Evolutionary conservation across 257 asterid species (phyloP).

Genomic region (Haberlea rhodopensis): DNA sequence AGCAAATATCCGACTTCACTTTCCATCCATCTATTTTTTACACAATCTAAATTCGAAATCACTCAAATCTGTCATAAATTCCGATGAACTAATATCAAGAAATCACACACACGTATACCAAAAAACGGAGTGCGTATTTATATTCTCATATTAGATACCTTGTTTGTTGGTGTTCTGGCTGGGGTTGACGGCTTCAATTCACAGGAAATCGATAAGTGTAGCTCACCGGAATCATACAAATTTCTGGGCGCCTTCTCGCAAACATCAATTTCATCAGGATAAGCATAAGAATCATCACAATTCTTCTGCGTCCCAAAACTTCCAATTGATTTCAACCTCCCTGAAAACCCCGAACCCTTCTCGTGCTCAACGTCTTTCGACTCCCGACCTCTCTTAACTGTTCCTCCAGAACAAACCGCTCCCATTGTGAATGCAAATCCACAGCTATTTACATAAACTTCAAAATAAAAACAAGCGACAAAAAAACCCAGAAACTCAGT

Average conservation of each 20-base stretch:
- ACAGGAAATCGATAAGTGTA: slow-evolving; percentile 51
- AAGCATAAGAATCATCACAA: slow-evolving; percentile 36
- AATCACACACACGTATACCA: background rate
- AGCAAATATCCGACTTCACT: slow-evolving; percentile 10
- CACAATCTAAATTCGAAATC: slow-evolving; percentile 18
- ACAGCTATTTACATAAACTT: slow-evolving; percentile 25
- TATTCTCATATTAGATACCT: slow-evolving; percentile 45
- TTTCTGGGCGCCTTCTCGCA: slow-evolving; percentile 50
- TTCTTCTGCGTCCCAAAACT: slow-evolving; percentile 45
- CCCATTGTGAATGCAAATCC: slow-evolving; percentile 60
- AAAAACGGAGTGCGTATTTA: background rate
- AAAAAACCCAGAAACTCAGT: background rate
- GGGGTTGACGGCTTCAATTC: slow-evolving; percentile 79
- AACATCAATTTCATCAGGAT: slow-evolving; percentile 49
- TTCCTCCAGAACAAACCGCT: slow-evolving; percentile 84
- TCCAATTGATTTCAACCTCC: slow-evolving; percentile 55
- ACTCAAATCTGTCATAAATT: slow-evolving; percentile 3
- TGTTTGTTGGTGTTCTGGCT: slow-evolving; percentile 47
- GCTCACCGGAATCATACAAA: slow-evolving; percentile 79
- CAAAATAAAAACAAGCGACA: slow-evolving; percentile 13
- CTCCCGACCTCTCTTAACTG: slow-evolving; percentile 41
- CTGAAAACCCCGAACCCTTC: slow-evolving; percentile 66
- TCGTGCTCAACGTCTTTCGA: slow-evolving; percentile 42
- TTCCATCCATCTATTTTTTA: slow-evolving; percentile 15
- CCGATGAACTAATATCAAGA: slow-evolving; percentile 5